Base-by-base conservation (phyloP, 345 rosid genomes). In the Aethionema arabicum region DNA sequence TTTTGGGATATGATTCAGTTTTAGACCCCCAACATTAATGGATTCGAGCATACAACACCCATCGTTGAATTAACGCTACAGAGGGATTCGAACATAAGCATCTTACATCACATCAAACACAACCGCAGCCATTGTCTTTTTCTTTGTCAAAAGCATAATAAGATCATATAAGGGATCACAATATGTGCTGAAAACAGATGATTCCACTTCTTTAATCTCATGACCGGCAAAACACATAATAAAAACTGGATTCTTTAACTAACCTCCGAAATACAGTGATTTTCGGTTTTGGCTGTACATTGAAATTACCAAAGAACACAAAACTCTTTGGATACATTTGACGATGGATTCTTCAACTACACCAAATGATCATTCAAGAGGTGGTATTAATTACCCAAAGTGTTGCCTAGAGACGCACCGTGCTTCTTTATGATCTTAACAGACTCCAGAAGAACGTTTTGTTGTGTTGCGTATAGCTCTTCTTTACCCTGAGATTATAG, bases 401-500 rank as follows among this genome's bases (percentile, higher is more conserved):
- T 70, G 66, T 63, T 66, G 59, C 98, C 96, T 35, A 91, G 54
- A 6, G 65, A 65, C 15, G 80, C 97, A 63, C 96, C 96, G 8
- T 86, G 86, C 64, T 79, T 74, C 80, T 83, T 80, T 46, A 88
- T 78, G 69, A 91, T 83, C 71, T 59, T 73, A 49, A 78, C 90
- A 0, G 88, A 67, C 65, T 80, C 88, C 51, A 91, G 64, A 50
- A 88, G 87, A 61, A 91, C 78, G 38, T 91, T 90, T 74, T 86
- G 87, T 56, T 91, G 81, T 14, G 88, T 63, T 33, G 78, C 15
- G 74, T 84, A 78, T 43, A 80, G 46, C 76, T 88, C 96, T 27
- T 83, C 85, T 78, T 83, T 86, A 55, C 88, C 80, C 95, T 88
- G 58, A 31, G 55, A 62, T 49, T 30, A 67, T 35, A 51, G 10